These are phyloP conservation scores for Terfezia boudieri DNA, from an alignment of 495 filamentous ascomycete genomes.

Conservation along the genomic window DNA sequence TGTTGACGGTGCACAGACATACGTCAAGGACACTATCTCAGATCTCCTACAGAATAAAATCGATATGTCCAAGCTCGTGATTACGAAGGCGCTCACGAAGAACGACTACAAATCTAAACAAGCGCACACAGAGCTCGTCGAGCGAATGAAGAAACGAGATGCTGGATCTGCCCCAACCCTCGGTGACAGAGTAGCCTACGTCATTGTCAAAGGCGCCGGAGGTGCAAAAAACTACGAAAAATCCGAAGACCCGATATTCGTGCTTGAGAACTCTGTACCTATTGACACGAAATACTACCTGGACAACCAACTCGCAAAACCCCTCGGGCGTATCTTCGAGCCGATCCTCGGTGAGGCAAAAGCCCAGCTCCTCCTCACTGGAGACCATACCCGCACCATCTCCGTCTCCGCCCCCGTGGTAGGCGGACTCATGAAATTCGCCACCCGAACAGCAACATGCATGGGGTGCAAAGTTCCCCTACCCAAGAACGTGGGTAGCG, in stretches of 20 bases:
- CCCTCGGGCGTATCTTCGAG: constrained; percentile 86
- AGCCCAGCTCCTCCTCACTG: constrained; percentile 53
- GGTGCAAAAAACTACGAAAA: constrained; percentile 86
- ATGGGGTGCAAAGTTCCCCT: constrained; percentile 98
- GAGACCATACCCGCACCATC: constrained; percentile 82
- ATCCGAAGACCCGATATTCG: constrained; percentile 88
- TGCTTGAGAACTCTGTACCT: constrained; percentile 90
- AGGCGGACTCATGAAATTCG: constrained; percentile 93
- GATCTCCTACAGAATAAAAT: constrained; percentile 92
- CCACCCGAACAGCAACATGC: constrained; percentile 91
- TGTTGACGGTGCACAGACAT: constrained; percentile 78
- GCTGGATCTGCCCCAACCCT: constrained; percentile 83
- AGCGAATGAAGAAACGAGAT: constrained; percentile 90
- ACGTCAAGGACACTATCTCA: constrained; percentile 86
- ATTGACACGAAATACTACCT: constrained; percentile 99
- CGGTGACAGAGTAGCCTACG: constrained; percentile 92
- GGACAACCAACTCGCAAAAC: constrained; percentile 93
- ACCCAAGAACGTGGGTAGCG: constrained; percentile 30
- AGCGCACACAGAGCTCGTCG: constrained; percentile 81
- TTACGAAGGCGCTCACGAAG: constrained; percentile 90
- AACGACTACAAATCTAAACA: constrained; percentile 65
- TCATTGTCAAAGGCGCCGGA: constrained; percentile 79
- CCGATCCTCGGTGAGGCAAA: constrained; percentile 87
- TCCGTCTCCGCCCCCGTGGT: constrained; percentile 70
- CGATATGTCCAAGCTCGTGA: constrained; percentile 98